Evolutionary conservation across 495 filamentous ascomycete species (phyloP), one percentile per base, ranked within the genome.

Genomic region (Penicillium dipodomyicola): DNA sequence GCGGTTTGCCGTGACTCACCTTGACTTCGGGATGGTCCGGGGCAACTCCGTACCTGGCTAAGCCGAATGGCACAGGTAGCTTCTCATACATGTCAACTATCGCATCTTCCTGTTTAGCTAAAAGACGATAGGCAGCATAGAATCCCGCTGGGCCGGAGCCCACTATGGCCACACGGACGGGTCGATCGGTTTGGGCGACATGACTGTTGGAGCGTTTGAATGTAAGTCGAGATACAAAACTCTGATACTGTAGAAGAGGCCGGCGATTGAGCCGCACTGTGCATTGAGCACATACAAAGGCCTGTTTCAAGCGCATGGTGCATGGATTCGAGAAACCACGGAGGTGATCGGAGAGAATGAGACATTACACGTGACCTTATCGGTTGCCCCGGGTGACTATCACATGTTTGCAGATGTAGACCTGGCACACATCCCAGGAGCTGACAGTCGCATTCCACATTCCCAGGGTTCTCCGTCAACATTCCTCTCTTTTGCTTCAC

Each of bases 1-100:
- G 33, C 35, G 3, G 30, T 45, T 23, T 39, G 49, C 27, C 25
- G 27, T 42, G 44, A 54, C 74, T 52, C 79, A 94, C 92, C 84
- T 98, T 98, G 41, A 97, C 94, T 75, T 97, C 92, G 14, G 94
- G 92, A 71, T 98, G 94, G 68, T 98, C 94, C 8, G 94, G 94
- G 11, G 94, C 95, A 48, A 98, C 94, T 14, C 94, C 94, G 67
- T 91, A 97, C 49, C 94, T 79, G 15, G 93, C 91, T 48, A 98
- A 79, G 2, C 94, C 94, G 69, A 89, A 98, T 7, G 94, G 94
- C 9, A 93, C 92, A 0, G 94, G 95, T 9, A 97, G 73, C 22
- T 88, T 84, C 72, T 98, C 94, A 69, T 96, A 98, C 95, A 97
- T 97, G 69, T 96, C 92, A 4, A 98, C 84, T 41, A 86, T 76